A percentile compares a stretch with the other conserved stretches of the same genome.
Conservation (phyloP, 257 asterid species). For the Verbena officinalis region DNA sequence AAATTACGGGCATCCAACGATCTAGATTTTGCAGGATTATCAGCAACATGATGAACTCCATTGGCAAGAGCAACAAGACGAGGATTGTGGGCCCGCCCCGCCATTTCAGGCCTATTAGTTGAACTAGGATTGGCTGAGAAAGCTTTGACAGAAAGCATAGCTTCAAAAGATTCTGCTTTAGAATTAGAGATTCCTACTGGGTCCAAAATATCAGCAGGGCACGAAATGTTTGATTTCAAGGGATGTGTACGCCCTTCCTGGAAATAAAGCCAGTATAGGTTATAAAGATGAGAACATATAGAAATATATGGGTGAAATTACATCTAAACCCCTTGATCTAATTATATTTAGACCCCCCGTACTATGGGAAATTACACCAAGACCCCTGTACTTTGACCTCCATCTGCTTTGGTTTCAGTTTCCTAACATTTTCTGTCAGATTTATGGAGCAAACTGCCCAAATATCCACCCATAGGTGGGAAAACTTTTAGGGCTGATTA, state of each 20-base stretch:
- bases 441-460: too few species aligned
- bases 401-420: too few species aligned
- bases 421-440: too few species aligned
- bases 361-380: too few species aligned
- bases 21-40: slow-evolving; percentile 31
- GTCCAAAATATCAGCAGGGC: slow-evolving; percentile 39
- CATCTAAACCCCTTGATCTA: too few species aligned
- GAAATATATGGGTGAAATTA: background rate
- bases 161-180: slow-evolving; percentile 28
- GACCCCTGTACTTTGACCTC: too few species aligned
- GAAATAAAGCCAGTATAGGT: slow-evolving; percentile 13
- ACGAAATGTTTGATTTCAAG: slow-evolving; percentile 47
- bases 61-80: slow-evolving; percentile 33
- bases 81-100: slow-evolving; percentile 37
- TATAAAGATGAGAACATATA: background rate
- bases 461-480: too few species aligned
- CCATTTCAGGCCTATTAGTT: slow-evolving; percentile 30
- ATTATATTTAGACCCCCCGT: too few species aligned
- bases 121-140: slow-evolving; percentile 34
- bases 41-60: slow-evolving; percentile 39
- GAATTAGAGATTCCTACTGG: slow-evolving; percentile 28
- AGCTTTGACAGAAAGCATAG: slow-evolving; percentile 36
- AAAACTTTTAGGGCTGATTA: too few species aligned
- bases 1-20: slow-evolving; percentile 33
- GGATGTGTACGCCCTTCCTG: slow-evolving; percentile 71